These are phyloP conservation scores for Encephalitozoon romaleae DNA, from an alignment of 371 early-diverging fungal species.

Conservation along the genomic window DNA sequence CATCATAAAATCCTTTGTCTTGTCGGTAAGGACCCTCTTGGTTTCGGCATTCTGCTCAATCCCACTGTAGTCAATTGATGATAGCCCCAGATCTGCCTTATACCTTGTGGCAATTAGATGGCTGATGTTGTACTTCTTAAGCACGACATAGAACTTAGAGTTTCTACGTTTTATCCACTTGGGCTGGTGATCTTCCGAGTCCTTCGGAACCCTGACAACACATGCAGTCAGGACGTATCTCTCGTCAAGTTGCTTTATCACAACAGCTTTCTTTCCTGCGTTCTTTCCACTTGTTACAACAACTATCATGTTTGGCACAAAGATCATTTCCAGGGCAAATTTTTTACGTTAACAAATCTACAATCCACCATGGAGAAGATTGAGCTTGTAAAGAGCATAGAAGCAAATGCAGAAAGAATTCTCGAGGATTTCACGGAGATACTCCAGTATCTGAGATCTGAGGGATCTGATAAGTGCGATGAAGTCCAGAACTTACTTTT, in stretches of 20 bases:
- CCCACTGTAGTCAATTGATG: conserved; percentile 15
- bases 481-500: conserved; percentile 9
- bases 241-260: conserved; percentile 45
- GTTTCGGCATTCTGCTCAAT: conserved; percentile 28
- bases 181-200: conserved; percentile 50
- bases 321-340: conserved; percentile 38
- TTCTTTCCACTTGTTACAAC: conserved; percentile 50
- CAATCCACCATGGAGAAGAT: background rate
- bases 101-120: conserved; percentile 59
- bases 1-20: conserved; percentile 45
- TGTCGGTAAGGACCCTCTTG: conserved; percentile 32
- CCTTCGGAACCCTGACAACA: conserved; percentile 48
- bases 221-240: conserved; percentile 50
- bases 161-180: conserved; percentile 49
- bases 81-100: conserved; percentile 51
- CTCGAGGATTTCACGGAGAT: conserved; percentile 17
- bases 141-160: conserved; percentile 42
- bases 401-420: conserved; percentile 21
- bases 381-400: conserved; percentile 5
- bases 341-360: conserved; percentile 3
- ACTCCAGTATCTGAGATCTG: background rate
- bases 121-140: conserved; percentile 56
- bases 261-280: conserved; percentile 57
- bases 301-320: conserved; percentile 48
- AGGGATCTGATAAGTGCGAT: background rate